Conservation (phyloP, 371 early-diverging fungal genomes). For the Mucor indicus region DNA sequence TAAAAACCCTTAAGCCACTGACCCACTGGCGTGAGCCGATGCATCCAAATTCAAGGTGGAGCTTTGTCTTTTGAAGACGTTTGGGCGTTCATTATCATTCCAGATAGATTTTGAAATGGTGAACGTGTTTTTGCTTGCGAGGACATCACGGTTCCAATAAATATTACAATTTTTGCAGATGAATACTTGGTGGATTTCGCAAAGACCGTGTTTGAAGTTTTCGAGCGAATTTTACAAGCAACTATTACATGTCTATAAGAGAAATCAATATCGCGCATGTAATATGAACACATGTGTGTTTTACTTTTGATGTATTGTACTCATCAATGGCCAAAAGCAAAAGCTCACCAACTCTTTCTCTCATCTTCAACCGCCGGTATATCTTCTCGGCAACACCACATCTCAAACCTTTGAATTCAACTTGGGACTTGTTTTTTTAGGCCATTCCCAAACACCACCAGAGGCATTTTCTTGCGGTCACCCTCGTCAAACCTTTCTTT, state of each 20-base stretch:
- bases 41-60: too few relatives aligned
- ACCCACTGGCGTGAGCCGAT: too few relatives aligned
- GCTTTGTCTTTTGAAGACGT: slow-evolving; percentile 1
- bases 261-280: background rate
- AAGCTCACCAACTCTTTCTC: slow-evolving; percentile 2
- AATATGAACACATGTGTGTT: background rate
- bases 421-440: too few relatives aligned
- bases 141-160: slow-evolving; percentile 1
- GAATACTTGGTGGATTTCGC: background rate
- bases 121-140: slow-evolving; percentile 4
- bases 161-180: slow-evolving; percentile 4
- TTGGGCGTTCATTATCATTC: background rate
- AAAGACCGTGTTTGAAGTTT: background rate
- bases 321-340: slow-evolving; percentile 4
- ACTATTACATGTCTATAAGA: background rate
- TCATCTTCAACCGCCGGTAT: background rate
- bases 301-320: slow-evolving; percentile 9
- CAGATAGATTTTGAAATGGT: slow-evolving; percentile 2
- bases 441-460: too few relatives aligned
- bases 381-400: background rate
- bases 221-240: background rate
- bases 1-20: too few relatives aligned
- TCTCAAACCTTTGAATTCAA: background rate
- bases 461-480: too few relatives aligned
- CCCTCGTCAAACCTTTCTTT: too few relatives aligned